A percentile compares a stretch with the other conserved stretches of the same genome.
These are phyloP conservation scores for Neonectria hederae DNA, from an alignment of 2,329 filamentous ascomycete species.

Conservation along the genomic window DNA sequence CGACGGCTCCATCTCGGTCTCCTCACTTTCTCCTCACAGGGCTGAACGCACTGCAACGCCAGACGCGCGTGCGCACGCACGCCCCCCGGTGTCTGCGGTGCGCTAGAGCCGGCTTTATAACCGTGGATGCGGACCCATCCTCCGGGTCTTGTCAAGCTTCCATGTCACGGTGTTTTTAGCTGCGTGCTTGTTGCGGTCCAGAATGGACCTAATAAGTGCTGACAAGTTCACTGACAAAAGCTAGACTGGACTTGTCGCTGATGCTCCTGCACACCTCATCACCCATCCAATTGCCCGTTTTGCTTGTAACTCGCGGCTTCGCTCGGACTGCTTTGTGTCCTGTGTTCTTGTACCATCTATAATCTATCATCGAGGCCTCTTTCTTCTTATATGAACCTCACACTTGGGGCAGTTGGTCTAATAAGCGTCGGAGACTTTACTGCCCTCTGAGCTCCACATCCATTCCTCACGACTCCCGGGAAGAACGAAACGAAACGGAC, in stretches of 20 bases:
- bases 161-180: neutral
- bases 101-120: constrained; percentile 19
- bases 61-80: neutral
- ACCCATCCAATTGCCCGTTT: constrained; percentile 2
- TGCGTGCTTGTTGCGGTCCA: constrained; percentile 2
- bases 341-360: neutral
- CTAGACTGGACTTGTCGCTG: neutral
- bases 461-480: neutral
- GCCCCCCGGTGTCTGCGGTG: constrained; percentile 4
- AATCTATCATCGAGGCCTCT: neutral
- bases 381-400: constrained; percentile 23
- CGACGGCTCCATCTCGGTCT: constrained; percentile 21
- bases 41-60: constrained; percentile 25
- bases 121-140: constrained; percentile 14
- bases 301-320: constrained; percentile 9
- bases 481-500: neutral
- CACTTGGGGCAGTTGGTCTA: constrained; percentile 11
- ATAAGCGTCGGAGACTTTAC: constrained; percentile 22
- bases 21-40: constrained; percentile 25
- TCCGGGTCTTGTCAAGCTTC: constrained; percentile 1
- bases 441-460: constrained; percentile 9
- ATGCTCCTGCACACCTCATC: neutral
- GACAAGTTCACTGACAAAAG: constrained; percentile 5
- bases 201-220: constrained; percentile 4
- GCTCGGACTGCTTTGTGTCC: neutral